Evolutionary conservation across 148 eudicot species (phyloP), one percentile per base, ranked within the genome.

Genomic region (Spergularia bocconei): DNA sequence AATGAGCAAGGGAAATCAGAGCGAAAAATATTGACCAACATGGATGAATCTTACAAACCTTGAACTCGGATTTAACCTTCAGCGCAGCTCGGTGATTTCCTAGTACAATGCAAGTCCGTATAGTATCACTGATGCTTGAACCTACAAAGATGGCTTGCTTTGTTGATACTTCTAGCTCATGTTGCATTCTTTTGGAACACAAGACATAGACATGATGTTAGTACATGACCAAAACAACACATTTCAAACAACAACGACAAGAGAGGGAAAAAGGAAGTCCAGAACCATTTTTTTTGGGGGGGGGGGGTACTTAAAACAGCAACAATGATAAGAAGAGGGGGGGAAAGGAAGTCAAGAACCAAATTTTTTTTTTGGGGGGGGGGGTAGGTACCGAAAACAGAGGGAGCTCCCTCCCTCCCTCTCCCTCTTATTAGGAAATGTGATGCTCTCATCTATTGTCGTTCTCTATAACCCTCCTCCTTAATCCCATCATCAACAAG

Each of bases 41-140:
- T 29, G 36, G 9, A 72, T 41, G 55, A 33, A 64, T 47, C 57
- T 62, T 39, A 70, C 86, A 74, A 15, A 91, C 99, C 98, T 95
- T 92, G 76, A 95, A 95, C 78, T 92, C 93, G 41, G 85, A 86
- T 86, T 87, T 92, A 53, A 95, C 98, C 87, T 82, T 88, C 84
- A 81, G 33, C 41, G 99, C 99, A 71, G 90, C 99, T 62, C 88
- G 89, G 74, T 95, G 98, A 83, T 95, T 90, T 74, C 98, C 98
- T 69, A 92, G 89, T 25, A 91, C 98, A 73, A 96, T 96, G 77
- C 99, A 96, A 20, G 99, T 96, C 39, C 99, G 91, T 51, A 96
- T 96, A 67, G 99, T 96, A 79, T 96, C 99, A 81, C 94, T 96
- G 59, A 96, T 90, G 82, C 99, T 96, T 73, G 99, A 96, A 82